Conservation (phyloP, 106 monocot genomes). For the Platanthera zijinensis region DNA sequence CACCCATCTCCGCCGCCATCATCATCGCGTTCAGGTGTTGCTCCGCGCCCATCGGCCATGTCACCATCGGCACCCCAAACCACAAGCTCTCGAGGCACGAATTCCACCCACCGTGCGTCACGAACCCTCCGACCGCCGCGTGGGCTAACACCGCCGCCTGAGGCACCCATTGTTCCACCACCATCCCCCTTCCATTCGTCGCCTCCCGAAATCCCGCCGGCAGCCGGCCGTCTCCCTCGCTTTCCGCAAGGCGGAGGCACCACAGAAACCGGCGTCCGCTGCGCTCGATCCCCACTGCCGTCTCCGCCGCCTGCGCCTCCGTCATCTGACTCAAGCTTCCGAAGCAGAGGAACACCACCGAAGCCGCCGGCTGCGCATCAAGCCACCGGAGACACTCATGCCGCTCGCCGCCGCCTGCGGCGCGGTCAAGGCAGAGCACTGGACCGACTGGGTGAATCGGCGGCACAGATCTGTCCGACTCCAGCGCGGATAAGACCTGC, state of each 20-base stretch:
- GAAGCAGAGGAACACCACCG: constrained; percentile 54
- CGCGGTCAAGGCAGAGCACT: background rate
- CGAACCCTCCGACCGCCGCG: constrained; percentile 19
- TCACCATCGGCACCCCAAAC: constrained; percentile 25
- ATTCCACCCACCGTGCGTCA: constrained; percentile 83
- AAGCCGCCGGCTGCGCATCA: constrained; percentile 27
- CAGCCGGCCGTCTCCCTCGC: constrained; percentile 14
- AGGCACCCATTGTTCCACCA: constrained; percentile 12
- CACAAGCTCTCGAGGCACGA: constrained; percentile 39
- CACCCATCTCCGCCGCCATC: constrained; percentile 9
- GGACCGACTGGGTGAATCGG: constrained; percentile 13
- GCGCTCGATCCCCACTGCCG: background rate
- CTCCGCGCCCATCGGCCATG: constrained; percentile 35
- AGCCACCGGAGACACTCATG: constrained; percentile 33
- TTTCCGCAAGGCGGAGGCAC: constrained; percentile 1
- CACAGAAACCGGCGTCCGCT: constrained; percentile 9
- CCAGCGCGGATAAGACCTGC: constrained; percentile 17
- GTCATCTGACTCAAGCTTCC: constrained; percentile 49
- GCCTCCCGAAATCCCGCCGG: constrained; percentile 44
- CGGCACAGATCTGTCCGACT: constrained; percentile 7
- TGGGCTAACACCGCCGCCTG: constrained; percentile 13
- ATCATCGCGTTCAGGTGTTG: constrained; percentile 30
- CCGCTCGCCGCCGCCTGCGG: background rate
- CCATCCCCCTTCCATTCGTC: constrained; percentile 26
- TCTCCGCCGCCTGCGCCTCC: constrained; percentile 15